phyloP scores from a whole-genome alignment of 2,329 filamentous ascomycete genomes.

The Xylaria sp. region DNA sequence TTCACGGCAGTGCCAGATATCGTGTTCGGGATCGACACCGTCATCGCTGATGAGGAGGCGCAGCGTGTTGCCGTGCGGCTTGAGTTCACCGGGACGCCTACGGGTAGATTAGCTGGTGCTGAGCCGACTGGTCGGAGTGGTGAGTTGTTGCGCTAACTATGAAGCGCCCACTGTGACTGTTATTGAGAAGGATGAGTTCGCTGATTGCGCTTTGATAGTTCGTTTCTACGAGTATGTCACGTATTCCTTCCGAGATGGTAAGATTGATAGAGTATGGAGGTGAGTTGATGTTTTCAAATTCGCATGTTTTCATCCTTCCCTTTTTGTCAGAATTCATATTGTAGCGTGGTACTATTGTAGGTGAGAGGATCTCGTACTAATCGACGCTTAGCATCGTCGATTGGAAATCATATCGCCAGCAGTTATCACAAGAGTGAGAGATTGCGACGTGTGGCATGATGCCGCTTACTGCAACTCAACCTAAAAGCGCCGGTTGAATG shows the following conservation, averaged over 20 bases:
- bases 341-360: background rate
- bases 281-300: no score
- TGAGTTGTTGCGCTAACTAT: conserved; percentile 3
- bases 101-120: conserved; percentile 36
- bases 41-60: conserved; percentile 40
- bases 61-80: conserved; percentile 44
- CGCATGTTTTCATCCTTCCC: no score
- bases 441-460: no score
- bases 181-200: background rate
- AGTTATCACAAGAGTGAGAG: background rate
- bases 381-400: conserved; percentile 15
- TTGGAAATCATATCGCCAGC: conserved; percentile 11
- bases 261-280: conserved; percentile 43
- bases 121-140: conserved; percentile 36
- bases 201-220: conserved; percentile 25
- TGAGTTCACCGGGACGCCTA: conserved; percentile 41
- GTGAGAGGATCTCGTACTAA: background rate
- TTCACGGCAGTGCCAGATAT: conserved; percentile 40
- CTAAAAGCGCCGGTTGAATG: no score
- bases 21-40: conserved; percentile 33
- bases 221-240: conserved; percentile 44
- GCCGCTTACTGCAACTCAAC: no score
- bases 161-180: background rate
- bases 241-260: conserved; percentile 43
- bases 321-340: no score